A percentile compares a stretch with the other conserved stretches of the same genome.
Evolutionary conservation across 129 eudicot species (phyloP).

Genomic region (Escallonia herrerae): DNA sequence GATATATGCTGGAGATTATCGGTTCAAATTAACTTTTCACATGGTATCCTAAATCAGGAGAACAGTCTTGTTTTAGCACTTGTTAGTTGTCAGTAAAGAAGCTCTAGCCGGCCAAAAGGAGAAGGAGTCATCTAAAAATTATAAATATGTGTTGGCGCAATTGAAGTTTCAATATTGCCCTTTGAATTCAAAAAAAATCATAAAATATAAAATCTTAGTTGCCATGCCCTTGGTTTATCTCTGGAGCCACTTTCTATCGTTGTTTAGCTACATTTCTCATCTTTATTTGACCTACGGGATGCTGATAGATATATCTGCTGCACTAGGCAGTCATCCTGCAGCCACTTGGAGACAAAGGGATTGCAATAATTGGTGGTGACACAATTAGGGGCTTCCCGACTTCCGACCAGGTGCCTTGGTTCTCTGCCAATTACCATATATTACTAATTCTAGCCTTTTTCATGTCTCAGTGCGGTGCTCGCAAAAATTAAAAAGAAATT

Average conservation of each 20-base stretch:
- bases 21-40: background rate
- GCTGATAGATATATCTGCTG: conserved; percentile 1
- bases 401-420: conserved; percentile 72
- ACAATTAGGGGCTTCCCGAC: conserved; percentile 94
- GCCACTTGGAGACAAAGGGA: conserved; percentile 86
- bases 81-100: too few relatives aligned
- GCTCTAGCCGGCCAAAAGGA: too few relatives aligned
- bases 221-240: background rate
- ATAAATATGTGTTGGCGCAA: background rate
- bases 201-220: background rate
- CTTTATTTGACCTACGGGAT: conserved; percentile 1
- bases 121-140: too few relatives aligned
- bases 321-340: conserved; percentile 91
- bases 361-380: conserved; percentile 85
- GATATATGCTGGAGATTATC: background rate
- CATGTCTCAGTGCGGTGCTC: too few relatives aligned
- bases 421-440: too few relatives aligned
- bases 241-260: background rate
- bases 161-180: background rate
- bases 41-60: conserved; percentile 2
- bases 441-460: too few relatives aligned
- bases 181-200: background rate
- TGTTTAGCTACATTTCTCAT: background rate
- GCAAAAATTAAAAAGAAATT: too few relatives aligned
- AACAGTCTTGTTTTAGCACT: background rate